These are phyloP conservation scores for Rhododendron ferrugineum DNA, from an alignment of 148 eudicot species.

Conservation along the genomic window DNA sequence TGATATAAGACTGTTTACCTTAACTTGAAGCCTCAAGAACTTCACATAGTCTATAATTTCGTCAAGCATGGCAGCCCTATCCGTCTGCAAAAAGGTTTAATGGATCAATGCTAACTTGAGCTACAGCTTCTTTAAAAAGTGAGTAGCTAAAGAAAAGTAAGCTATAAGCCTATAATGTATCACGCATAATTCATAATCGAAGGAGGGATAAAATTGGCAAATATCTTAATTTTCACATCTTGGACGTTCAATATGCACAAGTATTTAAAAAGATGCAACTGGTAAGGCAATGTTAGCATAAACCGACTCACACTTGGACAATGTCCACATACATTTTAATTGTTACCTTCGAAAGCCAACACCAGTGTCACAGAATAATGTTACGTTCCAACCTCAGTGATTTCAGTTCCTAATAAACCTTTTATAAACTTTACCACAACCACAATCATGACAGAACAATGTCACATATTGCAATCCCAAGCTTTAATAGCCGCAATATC, in stretches of 20 bases:
- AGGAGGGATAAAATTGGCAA: not conserved
- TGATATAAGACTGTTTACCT: slow-evolving; percentile 27
- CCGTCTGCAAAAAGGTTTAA: slow-evolving; percentile 33
- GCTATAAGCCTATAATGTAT: too few species aligned
- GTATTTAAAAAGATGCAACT: not conserved
- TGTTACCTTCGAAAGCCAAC: not conserved
- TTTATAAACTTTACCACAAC: not conserved
- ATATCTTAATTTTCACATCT: not conserved
- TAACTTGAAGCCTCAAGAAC: slow-evolving; percentile 60
- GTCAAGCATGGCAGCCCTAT: slow-evolving; percentile 67
- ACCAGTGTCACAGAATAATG: not conserved
- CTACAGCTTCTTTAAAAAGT: not conserved
- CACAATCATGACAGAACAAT: not conserved
- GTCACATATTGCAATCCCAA: not conserved
- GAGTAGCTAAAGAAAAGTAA: not conserved
- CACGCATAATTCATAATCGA: not conserved
- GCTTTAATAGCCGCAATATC: not conserved
- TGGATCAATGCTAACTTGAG: not conserved
- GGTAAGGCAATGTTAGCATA: not conserved
- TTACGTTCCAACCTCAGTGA: not conserved
- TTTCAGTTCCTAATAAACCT: not conserved
- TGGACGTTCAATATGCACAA: not conserved
- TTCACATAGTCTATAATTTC: slow-evolving; percentile 61
- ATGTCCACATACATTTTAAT: not conserved
- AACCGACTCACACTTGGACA: not conserved